Conservation (phyloP, 805 yeast species). For the Myxozyma melibiosi region DNA sequence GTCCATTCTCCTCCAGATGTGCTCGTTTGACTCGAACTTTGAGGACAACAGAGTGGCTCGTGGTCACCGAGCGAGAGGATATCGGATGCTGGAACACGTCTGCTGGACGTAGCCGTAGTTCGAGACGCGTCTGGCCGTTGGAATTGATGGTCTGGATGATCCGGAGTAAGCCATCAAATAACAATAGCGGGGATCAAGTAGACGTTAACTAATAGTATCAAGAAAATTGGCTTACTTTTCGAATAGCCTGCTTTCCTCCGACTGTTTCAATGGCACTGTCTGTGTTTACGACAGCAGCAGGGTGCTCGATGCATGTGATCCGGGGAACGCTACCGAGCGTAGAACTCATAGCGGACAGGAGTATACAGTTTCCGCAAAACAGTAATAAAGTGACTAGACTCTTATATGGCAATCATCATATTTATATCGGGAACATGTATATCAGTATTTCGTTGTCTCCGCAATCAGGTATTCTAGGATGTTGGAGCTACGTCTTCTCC, state of each 20-base stretch:
- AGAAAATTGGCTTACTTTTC: constrained; percentile 11
- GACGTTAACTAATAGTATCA: background rate
- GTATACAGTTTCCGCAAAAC: too few relatives aligned
- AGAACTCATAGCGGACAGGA: background rate
- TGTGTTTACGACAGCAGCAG: constrained; percentile 23
- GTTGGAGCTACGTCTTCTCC: too few relatives aligned
- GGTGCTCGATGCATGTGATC: constrained; percentile 31
- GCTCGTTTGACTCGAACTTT: constrained; percentile 41
- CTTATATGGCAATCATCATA: too few relatives aligned
- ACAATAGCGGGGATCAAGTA: background rate
- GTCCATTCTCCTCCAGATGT: constrained; percentile 37
- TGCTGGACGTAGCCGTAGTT: constrained; percentile 43
- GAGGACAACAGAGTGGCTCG: constrained; percentile 38
- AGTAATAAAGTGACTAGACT: too few relatives aligned
- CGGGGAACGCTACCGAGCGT: constrained; percentile 24
- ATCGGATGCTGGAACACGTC: constrained; percentile 55
- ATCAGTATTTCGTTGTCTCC: too few relatives aligned
- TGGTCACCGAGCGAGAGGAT: constrained; percentile 39
- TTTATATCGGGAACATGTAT: too few relatives aligned
- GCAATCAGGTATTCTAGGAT: too few relatives aligned
- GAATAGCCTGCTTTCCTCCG: constrained; percentile 28
- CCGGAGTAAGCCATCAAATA: background rate
- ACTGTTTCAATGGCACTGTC: constrained; percentile 26
- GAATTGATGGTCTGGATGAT: constrained; percentile 38
- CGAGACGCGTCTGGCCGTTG: constrained; percentile 40